Percentiles rank a stretch among this genome's conserved stretches.
Conservation (phyloP, 2,329 filamentous ascomycete genomes). For the Trichoderma semiorbis region DNA sequence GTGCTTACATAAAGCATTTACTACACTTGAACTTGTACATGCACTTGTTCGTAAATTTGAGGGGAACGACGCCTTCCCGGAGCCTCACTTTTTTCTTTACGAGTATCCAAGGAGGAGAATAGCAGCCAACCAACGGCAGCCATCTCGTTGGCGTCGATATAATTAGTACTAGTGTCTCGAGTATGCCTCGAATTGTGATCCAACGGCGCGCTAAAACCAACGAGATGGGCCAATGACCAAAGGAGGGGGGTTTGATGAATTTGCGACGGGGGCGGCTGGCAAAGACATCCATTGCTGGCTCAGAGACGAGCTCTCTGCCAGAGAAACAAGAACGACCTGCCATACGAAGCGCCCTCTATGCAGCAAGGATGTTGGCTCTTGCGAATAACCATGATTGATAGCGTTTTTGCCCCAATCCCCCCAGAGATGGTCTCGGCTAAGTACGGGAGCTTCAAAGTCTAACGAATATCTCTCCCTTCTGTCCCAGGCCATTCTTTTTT, state of each 20-base stretch:
- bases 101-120: neutral
- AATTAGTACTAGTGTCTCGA: conserved; percentile 1
- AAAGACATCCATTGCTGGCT: neutral
- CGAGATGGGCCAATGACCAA: neutral
- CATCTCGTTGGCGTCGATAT: neutral
- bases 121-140: neutral
- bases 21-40: neutral
- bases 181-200: conserved; percentile 2
- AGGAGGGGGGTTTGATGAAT: conserved; percentile 1
- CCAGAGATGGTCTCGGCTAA: neutral
- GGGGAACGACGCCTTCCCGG: neutral
- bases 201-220: conserved; percentile 3
- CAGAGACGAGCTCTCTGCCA: neutral
- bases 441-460: neutral
- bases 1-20: conserved; percentile 1
- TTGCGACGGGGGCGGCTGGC: conserved; percentile 5
- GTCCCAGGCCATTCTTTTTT: neutral
- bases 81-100: neutral
- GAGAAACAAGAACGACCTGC: neutral
- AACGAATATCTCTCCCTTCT: neutral
- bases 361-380: neutral
- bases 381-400: conserved; percentile 3
- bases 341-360: neutral
- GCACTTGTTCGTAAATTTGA: neutral
- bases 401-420: neutral